phyloP scores from a whole-genome alignment of 257 asterid genomes.

The Nicotiana knightiana region DNA sequence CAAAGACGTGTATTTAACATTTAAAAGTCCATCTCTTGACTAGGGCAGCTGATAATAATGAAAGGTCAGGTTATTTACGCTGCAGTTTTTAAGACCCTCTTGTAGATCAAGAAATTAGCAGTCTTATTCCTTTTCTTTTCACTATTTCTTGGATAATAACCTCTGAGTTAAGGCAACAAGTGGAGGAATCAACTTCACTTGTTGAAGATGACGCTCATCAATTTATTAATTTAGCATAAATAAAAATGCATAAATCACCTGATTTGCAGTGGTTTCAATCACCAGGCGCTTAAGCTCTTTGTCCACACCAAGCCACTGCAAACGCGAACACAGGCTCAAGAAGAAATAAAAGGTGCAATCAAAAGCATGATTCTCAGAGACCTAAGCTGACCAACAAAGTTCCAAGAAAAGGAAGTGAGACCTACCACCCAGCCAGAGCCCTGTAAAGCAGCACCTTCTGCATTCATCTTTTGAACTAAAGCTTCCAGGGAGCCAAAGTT shows the following conservation, averaged over 20 bases:
- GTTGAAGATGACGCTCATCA: neutral
- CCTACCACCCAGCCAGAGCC: slow-evolving; percentile 95
- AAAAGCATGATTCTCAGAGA: neutral
- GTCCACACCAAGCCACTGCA: slow-evolving; percentile 77
- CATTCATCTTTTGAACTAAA: slow-evolving; percentile 55
- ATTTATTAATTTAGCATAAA: neutral
- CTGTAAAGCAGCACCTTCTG: slow-evolving; percentile 81
- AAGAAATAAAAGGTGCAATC: neutral
- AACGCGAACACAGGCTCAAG: slow-evolving; percentile 3
- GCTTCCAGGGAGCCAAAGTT: slow-evolving; percentile 66
- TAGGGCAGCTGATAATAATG: neutral
- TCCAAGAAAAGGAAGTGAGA: neutral
- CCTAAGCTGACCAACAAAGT: neutral
- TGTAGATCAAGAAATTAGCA: neutral
- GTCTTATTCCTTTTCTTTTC: neutral
- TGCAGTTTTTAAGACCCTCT: neutral
- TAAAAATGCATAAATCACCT: slow-evolving; percentile 29
- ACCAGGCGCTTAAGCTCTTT: slow-evolving; percentile 58
- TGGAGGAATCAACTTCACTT: neutral
- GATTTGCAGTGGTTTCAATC: slow-evolving; percentile 70
- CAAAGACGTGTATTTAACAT: neutral
- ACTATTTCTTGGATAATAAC: neutral
- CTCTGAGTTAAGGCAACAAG: neutral
- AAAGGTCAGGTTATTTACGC: neutral
- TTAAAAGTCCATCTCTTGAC: neutral